A percentile compares a stretch with the other conserved stretches of the same genome.
phyloP scores from a whole-genome alignment of 441 rosid species.

The Mallotus repandus region DNA sequence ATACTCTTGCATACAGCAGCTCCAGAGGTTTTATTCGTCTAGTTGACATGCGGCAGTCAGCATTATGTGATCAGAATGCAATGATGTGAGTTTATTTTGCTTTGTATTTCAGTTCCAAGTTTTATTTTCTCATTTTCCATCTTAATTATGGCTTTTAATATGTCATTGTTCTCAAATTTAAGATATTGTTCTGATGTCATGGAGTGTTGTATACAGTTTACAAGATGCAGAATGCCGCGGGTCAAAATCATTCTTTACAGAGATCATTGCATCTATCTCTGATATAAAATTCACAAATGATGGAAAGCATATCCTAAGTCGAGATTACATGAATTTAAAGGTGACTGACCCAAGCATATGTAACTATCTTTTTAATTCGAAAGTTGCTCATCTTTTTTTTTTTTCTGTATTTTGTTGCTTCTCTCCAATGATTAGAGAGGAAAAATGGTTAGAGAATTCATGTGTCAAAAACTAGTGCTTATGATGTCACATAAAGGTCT shows the following conservation, averaged over 20 bases:
- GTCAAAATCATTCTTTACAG: constrained; percentile 61
- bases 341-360: constrained; percentile 27
- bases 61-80: constrained; percentile 58
- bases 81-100: constrained; percentile 48
- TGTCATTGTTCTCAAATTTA: background rate
- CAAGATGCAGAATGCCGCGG: constrained; percentile 49
- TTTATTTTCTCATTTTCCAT: constrained; percentile 1
- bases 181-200: constrained; percentile 21
- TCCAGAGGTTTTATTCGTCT: constrained; percentile 70
- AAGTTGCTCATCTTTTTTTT: constrained; percentile 3
- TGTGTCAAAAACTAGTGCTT: too few species aligned
- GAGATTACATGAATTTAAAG: constrained; percentile 72
- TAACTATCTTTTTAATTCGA: constrained; percentile 13
- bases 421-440: background rate
- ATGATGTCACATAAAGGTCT: too few species aligned
- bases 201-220: constrained; percentile 42
- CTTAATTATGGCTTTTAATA: background rate
- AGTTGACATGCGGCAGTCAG: constrained; percentile 74
- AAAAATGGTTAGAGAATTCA: too few species aligned
- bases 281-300: constrained; percentile 62
- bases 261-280: constrained; percentile 64
- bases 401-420: constrained; percentile 17
- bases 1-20: constrained; percentile 69
- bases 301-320: constrained; percentile 61
- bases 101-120: constrained; percentile 4